Evolutionary conservation across 192 early-diverging fungal species (phyloP).

Genomic region (Dissophora ornata): DNA sequence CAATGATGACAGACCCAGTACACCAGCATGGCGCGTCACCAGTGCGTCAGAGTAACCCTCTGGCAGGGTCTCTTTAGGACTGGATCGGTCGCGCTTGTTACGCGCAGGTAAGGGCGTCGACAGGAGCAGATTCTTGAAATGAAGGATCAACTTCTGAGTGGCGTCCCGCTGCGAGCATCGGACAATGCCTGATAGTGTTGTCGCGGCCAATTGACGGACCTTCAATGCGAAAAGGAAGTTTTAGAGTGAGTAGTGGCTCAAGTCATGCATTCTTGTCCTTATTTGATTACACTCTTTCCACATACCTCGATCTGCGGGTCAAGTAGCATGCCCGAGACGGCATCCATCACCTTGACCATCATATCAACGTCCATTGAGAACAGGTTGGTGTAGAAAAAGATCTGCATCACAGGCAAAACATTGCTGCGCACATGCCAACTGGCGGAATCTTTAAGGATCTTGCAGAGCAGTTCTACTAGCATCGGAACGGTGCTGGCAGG

Average conservation of each 20-base stretch:
- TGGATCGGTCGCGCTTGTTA: slow-evolving; percentile 47
- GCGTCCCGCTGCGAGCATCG: slow-evolving; percentile 79
- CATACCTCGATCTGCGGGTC: slow-evolving; percentile 92
- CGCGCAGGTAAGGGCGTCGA: slow-evolving; percentile 59
- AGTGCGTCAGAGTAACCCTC: slow-evolving; percentile 67
- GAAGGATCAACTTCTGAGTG: slow-evolving; percentile 62
- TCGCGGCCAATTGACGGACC: slow-evolving; percentile 79
- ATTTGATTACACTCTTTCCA: neutral
- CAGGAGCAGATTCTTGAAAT: slow-evolving; percentile 52
- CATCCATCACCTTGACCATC: slow-evolving; percentile 72
- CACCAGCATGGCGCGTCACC: slow-evolving; percentile 84
- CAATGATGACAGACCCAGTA: slow-evolving; percentile 89
- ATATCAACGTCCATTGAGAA: slow-evolving; percentile 71
- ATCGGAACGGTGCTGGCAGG: slow-evolving; percentile 61
- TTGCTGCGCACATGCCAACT: slow-evolving; percentile 87
- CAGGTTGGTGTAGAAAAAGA: slow-evolving; percentile 89
- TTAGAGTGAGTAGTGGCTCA: no score
- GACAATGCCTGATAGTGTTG: slow-evolving; percentile 81
- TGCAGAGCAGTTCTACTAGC: slow-evolving; percentile 68
- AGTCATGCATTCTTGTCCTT: neutral
- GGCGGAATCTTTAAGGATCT: slow-evolving; percentile 58
- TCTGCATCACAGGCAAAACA: slow-evolving; percentile 85
- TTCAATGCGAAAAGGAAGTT: no score
- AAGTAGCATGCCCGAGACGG: slow-evolving; percentile 73
- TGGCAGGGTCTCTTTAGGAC: slow-evolving; percentile 40